Conservation (phyloP, 2,329 filamentous ascomycete genomes). For the Nemania diffusa region DNA sequence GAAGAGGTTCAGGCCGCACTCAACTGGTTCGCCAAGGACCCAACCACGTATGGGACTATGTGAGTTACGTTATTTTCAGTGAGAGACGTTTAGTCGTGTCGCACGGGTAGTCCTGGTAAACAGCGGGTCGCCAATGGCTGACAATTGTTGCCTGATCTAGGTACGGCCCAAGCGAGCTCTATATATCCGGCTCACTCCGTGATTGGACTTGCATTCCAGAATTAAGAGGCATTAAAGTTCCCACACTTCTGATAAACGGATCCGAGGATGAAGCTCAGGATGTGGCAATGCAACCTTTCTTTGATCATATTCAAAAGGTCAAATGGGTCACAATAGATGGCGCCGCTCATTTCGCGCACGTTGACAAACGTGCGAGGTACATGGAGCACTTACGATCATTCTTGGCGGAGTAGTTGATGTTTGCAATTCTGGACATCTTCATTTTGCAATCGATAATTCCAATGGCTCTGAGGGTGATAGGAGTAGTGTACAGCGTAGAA, state of each 20-base stretch:
- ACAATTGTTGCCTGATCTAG: conserved; percentile 10
- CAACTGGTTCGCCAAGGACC: conserved; percentile 48
- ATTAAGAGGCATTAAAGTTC: conserved; percentile 46
- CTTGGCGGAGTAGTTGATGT: not conserved
- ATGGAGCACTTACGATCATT: conserved; percentile 38
- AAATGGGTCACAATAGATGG: conserved; percentile 52
- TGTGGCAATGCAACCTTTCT: conserved; percentile 50
- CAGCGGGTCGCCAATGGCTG: not conserved
- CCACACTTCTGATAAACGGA: conserved; percentile 52
- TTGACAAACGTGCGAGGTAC: conserved; percentile 48
- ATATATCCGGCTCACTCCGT: conserved; percentile 39
- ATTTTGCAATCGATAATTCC: too few relatives aligned
- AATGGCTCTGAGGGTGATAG: too few relatives aligned
- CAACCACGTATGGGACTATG: conserved; percentile 50
- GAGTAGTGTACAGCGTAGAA: too few relatives aligned
- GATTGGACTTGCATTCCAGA: conserved; percentile 45
- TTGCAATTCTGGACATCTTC: too few relatives aligned
- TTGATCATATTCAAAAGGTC: conserved; percentile 50
- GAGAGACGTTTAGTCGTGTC: too few relatives aligned
- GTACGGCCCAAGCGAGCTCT: conserved; percentile 40
- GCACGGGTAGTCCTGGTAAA: not conserved
- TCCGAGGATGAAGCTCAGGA: conserved; percentile 51
- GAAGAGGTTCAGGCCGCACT: conserved; percentile 48
- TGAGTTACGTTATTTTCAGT: conserved; percentile 24
- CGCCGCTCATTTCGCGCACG: conserved; percentile 50